Conservation (phyloP, 164 flowering plant species). For the Berberis vulgaris region DNA sequence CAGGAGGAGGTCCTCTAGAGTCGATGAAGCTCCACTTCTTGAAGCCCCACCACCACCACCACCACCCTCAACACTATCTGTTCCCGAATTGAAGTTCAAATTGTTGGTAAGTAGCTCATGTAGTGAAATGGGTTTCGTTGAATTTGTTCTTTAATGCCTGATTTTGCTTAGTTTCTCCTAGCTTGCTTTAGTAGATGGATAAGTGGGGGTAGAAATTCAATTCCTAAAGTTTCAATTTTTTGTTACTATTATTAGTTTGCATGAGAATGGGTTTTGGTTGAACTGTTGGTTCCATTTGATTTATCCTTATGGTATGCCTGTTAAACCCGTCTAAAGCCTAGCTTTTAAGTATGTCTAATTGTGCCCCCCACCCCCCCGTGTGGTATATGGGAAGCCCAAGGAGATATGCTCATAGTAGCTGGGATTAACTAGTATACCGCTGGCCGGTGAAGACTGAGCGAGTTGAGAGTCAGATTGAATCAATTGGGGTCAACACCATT, state of each 20-base stretch:
- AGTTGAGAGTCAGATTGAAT: too few species aligned
- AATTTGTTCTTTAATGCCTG: not conserved
- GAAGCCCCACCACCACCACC: slow-evolving; percentile 28
- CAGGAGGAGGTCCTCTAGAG: slow-evolving; percentile 5
- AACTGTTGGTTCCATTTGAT: not conserved
- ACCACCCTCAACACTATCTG: slow-evolving; percentile 16
- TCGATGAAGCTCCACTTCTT: slow-evolving; percentile 13
- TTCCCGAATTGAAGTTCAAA: slow-evolving; percentile 51
- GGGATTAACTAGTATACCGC: too few species aligned
- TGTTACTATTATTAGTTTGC: not conserved
- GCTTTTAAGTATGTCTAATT: too few species aligned
- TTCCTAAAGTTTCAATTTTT: too few species aligned
- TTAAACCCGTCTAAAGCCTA: too few species aligned
- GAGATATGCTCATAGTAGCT: too few species aligned
- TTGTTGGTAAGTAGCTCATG: slow-evolving; percentile 15
- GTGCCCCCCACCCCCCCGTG: too few species aligned
- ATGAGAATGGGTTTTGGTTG: not conserved
- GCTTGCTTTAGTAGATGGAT: not conserved
- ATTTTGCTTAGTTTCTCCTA: not conserved
- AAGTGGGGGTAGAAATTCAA: too few species aligned
- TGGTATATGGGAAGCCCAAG: too few species aligned
- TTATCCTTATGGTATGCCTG: too few species aligned
- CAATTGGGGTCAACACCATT: too few species aligned
- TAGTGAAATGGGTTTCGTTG: not conserved
- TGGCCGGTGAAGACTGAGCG: too few species aligned